Evolutionary conservation across 179 eudicot genomes (phyloP).

Genomic region (Spinacia oleracea): DNA sequence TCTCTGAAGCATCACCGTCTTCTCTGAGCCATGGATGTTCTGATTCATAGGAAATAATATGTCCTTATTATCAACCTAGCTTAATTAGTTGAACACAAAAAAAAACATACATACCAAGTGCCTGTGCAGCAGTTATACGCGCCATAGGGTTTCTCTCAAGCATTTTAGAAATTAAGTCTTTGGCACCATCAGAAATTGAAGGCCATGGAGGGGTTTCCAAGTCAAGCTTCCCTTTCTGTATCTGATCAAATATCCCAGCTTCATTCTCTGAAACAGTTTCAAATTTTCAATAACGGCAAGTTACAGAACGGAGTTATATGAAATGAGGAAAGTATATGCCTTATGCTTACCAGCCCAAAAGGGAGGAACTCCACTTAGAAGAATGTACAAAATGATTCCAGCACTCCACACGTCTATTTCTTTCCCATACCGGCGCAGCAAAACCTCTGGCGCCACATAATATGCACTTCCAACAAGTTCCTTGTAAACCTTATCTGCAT

Average conservation of each 20-base stretch:
- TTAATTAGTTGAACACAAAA: neutral
- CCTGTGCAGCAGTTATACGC: slow-evolving; percentile 64
- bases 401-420: slow-evolving; percentile 91
- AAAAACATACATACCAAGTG: slow-evolving; percentile 47
- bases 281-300: neutral
- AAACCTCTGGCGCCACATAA: slow-evolving; percentile 81
- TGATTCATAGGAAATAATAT: slow-evolving; percentile 35
- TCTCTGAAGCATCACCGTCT: slow-evolving; percentile 75
- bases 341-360: slow-evolving; percentile 64
- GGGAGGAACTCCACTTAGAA: slow-evolving; percentile 73
- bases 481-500: slow-evolving; percentile 56
- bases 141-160: slow-evolving; percentile 50
- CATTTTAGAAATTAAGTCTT: slow-evolving; percentile 68
- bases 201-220: slow-evolving; percentile 65
- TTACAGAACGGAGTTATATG: neutral
- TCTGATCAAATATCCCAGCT: slow-evolving; percentile 60
- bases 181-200: slow-evolving; percentile 60
- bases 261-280: slow-evolving; percentile 54
- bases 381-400: slow-evolving; percentile 73
- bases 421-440: slow-evolving; percentile 61
- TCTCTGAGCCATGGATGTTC: slow-evolving; percentile 91
- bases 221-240: slow-evolving; percentile 44
- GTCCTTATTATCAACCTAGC: neutral
- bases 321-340: neutral
- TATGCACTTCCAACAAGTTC: slow-evolving; percentile 78